Evolutionary conservation across 2,329 filamentous ascomycete species (phyloP), one percentile per base, ranked within the genome.

Genomic region (Sclerotinia sclerotiorum): DNA sequence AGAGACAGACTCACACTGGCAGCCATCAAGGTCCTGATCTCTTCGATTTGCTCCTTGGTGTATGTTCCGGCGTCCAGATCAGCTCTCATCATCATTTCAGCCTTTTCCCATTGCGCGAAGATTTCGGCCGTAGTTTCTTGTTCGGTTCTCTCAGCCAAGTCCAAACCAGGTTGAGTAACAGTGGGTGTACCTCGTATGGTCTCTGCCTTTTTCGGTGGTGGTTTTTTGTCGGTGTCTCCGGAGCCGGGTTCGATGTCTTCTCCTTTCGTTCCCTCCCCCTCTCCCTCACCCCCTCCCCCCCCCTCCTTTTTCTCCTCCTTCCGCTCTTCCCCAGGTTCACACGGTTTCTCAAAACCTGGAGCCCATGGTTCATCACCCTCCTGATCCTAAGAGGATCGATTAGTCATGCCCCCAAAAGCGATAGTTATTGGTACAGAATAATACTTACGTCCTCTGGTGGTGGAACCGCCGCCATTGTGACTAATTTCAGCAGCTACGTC

Each of bases 151-250:
- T 62, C 60, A 62, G 60, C 29, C n/a, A 62, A 39, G 8, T 21
- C 27, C 3, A 46, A 46, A 7, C 60, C 60, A 62, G 46, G 21
- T 27, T 62, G 60, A 19, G 19, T 1, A 6, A 62, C 46, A 51
- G 46, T 62, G 46, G 60, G 29, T 11, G 46, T 62, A 51, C 60
- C 60, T 62, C 60, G 29, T 51, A 62, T 62, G 3, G 60, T 51
- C n/a, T 62, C 60, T 39, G 60, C 46, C 8, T 39, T 62, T 19
- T 27, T 27, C 4, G 46, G n/a, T 21, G 17, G 1, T 11, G 44
- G 1, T 13, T 17, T 42, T 39, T 11, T 17, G 6, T n/a, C 10
- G 5, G 7, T 1, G 8, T 46, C 17, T 46, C 21, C 19, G n/a
- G 55, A 27, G 5, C 10, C 27, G 5, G 42, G 8, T 11, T 13